Conservation (phyloP, 2,329 filamentous ascomycete species). For the Ophiocordyceps camponoti-floridani region DNA sequence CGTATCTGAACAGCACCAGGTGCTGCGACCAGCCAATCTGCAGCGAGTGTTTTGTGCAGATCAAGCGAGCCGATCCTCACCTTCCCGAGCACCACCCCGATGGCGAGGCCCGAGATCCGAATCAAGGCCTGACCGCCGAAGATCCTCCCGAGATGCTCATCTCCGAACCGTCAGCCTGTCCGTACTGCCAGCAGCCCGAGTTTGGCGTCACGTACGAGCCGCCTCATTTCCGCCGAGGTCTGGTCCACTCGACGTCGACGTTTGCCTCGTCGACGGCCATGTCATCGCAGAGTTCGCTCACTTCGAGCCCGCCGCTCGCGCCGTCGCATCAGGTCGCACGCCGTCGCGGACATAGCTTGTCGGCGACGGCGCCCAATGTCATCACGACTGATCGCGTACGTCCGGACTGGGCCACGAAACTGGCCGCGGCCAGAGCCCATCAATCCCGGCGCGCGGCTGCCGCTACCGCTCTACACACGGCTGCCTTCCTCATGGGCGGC, state of each 20-base stretch:
- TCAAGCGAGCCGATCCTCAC: constrained; percentile 85
- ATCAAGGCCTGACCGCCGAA: constrained; percentile 22
- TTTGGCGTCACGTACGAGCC: constrained; percentile 92
- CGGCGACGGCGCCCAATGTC: constrained; percentile 67
- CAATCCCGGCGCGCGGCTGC: constrained; percentile 76
- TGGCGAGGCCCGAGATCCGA: constrained; percentile 17
- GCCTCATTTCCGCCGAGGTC: constrained; percentile 71
- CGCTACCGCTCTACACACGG: constrained; percentile 84
- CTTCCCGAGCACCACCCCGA: constrained; percentile 61
- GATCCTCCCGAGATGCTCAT: constrained; percentile 50
- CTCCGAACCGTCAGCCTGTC: constrained; percentile 81
- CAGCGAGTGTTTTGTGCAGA: constrained; percentile 97
- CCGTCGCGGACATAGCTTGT: constrained; percentile 42
- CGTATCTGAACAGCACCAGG: constrained; percentile 81
- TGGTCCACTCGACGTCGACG: constrained; percentile 43
- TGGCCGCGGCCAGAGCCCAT: constrained; percentile 69
- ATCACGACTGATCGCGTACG: constrained; percentile 85
- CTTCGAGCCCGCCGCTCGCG: constrained; percentile 32
- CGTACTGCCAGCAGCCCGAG: constrained; percentile 87
- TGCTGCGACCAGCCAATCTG: constrained; percentile 95
- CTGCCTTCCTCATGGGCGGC: constrained; percentile 75
- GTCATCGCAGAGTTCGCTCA: constrained; percentile 71
- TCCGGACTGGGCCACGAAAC: constrained; percentile 85
- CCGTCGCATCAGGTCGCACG: constrained; percentile 19
- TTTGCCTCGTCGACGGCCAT: constrained; percentile 44